A percentile compares a stretch with the other conserved stretches of the same genome.
phyloP scores from a whole-genome alignment of 495 filamentous ascomycete species.

The Oleoguttula mirabilis region DNA sequence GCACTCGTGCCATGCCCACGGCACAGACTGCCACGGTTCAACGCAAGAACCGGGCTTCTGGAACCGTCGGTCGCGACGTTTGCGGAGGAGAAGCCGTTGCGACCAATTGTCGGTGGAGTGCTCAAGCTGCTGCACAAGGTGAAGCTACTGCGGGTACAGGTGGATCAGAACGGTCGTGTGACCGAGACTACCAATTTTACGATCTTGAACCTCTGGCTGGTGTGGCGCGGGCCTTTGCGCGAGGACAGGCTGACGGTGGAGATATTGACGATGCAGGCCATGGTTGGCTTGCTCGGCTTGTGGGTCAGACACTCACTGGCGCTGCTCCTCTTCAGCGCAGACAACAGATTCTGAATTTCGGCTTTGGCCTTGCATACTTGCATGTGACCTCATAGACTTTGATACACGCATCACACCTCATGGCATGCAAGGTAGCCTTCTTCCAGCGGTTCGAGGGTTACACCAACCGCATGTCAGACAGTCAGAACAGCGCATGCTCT shows the following conservation, averaged over 20 bases:
- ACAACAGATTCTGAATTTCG: conserved; percentile 60
- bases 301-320: conserved; percentile 78
- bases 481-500: no score
- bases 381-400: no score
- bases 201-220: conserved; percentile 86
- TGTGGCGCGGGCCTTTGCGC: conserved; percentile 85
- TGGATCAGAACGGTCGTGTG: conserved; percentile 55
- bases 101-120: conserved; percentile 42
- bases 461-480: no score
- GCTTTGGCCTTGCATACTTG: no score
- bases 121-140: conserved; percentile 54
- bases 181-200: conserved; percentile 82
- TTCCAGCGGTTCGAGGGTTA: no score
- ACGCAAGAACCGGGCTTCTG: conserved; percentile 64
- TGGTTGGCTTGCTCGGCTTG: conserved; percentile 65
- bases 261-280: conserved; percentile 59
- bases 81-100: conserved; percentile 50
- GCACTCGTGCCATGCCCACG: conserved; percentile 80
- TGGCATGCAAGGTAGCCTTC: no score
- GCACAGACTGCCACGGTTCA: conserved; percentile 82
- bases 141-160: conserved; percentile 50
- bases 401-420: no score
- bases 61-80: conserved; percentile 78
- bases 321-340: conserved; percentile 68
- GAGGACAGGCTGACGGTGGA: conserved; percentile 73